Evolutionary conservation across 192 early-diverging fungal genomes (phyloP).

Genomic region (Pilobolus umbonatus): DNA sequence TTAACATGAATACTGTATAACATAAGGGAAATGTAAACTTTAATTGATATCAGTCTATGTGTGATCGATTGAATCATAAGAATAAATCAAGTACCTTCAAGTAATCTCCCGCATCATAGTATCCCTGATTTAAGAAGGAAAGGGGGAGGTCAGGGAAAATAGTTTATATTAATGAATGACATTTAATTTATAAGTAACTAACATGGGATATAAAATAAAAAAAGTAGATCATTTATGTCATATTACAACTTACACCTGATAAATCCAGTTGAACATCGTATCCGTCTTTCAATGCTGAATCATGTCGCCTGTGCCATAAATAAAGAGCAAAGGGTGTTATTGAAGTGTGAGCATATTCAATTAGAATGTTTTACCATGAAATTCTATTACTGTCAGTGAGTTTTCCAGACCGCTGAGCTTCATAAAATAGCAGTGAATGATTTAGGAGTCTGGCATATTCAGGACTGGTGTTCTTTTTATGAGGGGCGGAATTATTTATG

Average conservation of each 20-base stretch:
- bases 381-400: constrained; percentile 45
- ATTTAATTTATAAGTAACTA: neutral
- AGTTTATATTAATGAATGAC: neutral
- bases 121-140: constrained; percentile 17
- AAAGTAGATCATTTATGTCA: neutral
- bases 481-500: too few relatives aligned
- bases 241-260: constrained; percentile 24
- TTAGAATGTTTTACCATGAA: constrained; percentile 31
- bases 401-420: constrained; percentile 48
- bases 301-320: constrained; percentile 20
- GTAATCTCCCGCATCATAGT: constrained; percentile 38
- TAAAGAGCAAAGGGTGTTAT: neutral
- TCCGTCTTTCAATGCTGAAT: constrained; percentile 30
- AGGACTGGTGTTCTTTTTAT: constrained; percentile 1
- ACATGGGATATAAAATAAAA: neutral
- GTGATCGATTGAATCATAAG: neutral
- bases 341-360: neutral
- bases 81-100: neutral
- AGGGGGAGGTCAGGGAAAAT: neutral
- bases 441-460: constrained; percentile 31
- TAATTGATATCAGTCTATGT: constrained; percentile 37
- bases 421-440: constrained; percentile 49
- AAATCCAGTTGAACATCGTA: constrained; percentile 20
- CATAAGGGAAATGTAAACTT: constrained; percentile 57
- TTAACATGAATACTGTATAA: constrained; percentile 40